Base-by-base conservation (phyloP, 148 eudicot species). In the Simmondsia chinensis region DNA sequence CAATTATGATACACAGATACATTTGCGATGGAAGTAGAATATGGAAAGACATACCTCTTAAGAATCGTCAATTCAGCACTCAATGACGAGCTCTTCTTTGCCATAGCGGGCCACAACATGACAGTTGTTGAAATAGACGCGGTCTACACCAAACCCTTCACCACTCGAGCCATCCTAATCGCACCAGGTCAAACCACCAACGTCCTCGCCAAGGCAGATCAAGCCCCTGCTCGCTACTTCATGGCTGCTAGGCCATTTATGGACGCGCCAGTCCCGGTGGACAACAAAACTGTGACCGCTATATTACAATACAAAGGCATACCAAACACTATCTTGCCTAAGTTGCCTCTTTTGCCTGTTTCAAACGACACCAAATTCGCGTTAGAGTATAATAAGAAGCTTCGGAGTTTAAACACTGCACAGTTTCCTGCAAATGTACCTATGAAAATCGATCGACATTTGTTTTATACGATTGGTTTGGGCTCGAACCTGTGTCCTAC, bases 71-170 rank as follows among this genome's bases (percentile, higher is more conserved):
- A 76, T 32, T 78, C 78, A 47, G 78, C 82, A 35, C 82, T 76
- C 46, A 68, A 76, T 19, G 75, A 72, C 46, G 74, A 71, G 60
- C 78, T 72, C 41, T 76, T 76, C 50, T 76, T 76, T 5, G 61
- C 72, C 42, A 55, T 69, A 43, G 68, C 78, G 0, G 66, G 72
- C 11, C 82, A 76, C 49, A 68, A 30, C 46, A 52, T 76, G 74
- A 72, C 77, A 15, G 75, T 72, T 3, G 78, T 76, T 3, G 82
- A 76, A 48, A 64, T 72, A 2, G 83, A 76, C 24, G 83, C 83
- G 5, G 83, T 76, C 39, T 76, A 76, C 54, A 62, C 69, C 1
- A 76, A 76, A 22, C 83, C 83, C 30, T 65, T 76, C 33, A 48
- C 52, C 0, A 65, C 75, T 10, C 12, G 24, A 26, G 54, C 79